Evolutionary conservation across 2,329 filamentous ascomycete genomes (phyloP).

Genomic region (Talaromyces sp.): DNA sequence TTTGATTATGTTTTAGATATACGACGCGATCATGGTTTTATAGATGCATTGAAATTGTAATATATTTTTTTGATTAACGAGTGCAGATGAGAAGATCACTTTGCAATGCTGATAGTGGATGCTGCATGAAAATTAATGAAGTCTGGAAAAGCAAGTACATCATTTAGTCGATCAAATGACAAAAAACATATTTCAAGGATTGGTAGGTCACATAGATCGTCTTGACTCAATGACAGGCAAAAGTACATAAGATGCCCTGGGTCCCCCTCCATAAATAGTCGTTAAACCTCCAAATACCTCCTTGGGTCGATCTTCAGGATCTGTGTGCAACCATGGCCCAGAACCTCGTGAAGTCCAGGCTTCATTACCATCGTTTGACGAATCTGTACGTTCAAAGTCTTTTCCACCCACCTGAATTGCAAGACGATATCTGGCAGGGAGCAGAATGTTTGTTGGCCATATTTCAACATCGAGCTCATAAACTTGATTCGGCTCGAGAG

Average conservation of each 20-base stretch:
- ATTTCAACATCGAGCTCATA: slow-evolving; percentile 3
- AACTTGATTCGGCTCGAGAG: not conserved
- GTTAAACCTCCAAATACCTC: slow-evolving; percentile 4
- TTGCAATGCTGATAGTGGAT: no score
- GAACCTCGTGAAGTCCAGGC: not conserved
- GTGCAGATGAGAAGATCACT: no score
- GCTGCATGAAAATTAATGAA: no score
- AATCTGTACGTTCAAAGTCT: not conserved
- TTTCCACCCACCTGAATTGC: slow-evolving; percentile 2
- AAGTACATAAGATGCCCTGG: slow-evolving; percentile 3
- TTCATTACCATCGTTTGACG: not conserved
- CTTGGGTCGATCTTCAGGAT: slow-evolving; percentile 1
- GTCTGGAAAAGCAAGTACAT: no score
- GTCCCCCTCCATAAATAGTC: not conserved
- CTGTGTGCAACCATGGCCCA: not conserved
- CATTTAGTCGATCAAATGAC: no score
- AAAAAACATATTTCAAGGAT: not conserved
- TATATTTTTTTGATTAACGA: no score
- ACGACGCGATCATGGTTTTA: no score
- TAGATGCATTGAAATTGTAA: no score
- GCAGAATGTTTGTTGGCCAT: slow-evolving; percentile 1
- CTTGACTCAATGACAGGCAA: not conserved
- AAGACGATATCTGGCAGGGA: not conserved
- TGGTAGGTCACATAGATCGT: not conserved
- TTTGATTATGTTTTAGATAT: no score